phyloP scores from a whole-genome alignment of 495 filamentous ascomycete species.

The Polyplosphaeria fusca region DNA sequence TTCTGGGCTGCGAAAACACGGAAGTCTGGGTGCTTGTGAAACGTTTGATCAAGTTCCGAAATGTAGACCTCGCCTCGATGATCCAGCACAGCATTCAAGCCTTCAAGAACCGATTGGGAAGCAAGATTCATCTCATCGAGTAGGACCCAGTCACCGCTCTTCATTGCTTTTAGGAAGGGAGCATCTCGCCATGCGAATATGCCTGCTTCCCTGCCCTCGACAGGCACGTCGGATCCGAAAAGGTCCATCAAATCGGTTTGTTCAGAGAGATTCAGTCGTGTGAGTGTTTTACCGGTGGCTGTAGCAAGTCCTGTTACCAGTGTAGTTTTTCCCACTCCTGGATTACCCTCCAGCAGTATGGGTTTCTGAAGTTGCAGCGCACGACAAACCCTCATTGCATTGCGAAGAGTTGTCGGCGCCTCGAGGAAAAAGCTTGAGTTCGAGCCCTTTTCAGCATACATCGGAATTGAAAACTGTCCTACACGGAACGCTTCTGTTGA shows the following conservation, averaged over 20 bases:
- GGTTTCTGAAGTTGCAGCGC: conserved; percentile 88
- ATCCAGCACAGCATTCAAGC: conserved; percentile 94
- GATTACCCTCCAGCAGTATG: conserved; percentile 90
- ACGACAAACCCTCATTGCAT: conserved; percentile 83
- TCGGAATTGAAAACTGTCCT: conserved; percentile 69
- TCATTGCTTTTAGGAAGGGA: conserved; percentile 94
- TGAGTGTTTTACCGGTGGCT: conserved; percentile 73
- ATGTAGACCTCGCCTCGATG: conserved; percentile 96
- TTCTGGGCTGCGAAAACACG: conserved; percentile 95
- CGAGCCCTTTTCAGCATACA: conserved; percentile 45
- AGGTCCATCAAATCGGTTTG: conserved; percentile 97
- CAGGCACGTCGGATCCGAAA: conserved; percentile 94
- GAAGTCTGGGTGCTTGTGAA: conserved; percentile 84
- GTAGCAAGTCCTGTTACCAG: conserved; percentile 79
- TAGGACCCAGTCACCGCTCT: conserved; percentile 90
- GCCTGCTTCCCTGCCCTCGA: conserved; percentile 82
- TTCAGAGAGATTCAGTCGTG: conserved; percentile 93
- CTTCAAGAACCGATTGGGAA: conserved; percentile 94
- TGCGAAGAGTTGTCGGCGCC: conserved; percentile 83
- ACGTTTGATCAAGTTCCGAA: conserved; percentile 88
- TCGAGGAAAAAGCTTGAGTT: conserved; percentile 72
- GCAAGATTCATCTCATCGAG: conserved; percentile 99
- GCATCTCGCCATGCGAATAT: conserved; percentile 94
- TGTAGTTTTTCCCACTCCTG: conserved; percentile 96
- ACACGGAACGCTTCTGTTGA: conserved; percentile 54